phyloP scores from a whole-genome alignment of 176 grass and related monocot genomes.

The Zoysia japonica region DNA sequence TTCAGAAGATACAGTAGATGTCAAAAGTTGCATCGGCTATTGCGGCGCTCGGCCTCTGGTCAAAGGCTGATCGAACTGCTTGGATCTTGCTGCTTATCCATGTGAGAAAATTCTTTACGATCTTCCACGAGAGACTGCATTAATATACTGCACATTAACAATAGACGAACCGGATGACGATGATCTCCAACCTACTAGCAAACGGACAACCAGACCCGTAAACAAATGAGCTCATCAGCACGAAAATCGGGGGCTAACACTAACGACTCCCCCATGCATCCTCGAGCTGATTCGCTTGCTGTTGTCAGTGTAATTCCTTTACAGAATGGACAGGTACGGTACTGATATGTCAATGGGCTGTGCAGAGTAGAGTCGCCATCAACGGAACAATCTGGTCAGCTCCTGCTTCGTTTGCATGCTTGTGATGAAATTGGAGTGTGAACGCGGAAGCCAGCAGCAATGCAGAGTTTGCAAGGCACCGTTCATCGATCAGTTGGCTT shows the following conservation, averaged over 20 bases:
- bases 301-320: not conserved
- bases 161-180: not conserved
- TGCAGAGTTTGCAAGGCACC: slow-evolving; percentile 33
- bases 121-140: not conserved
- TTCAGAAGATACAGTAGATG: no score
- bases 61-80: no score
- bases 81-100: not conserved
- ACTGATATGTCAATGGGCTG: no score
- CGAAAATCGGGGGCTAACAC: not conserved
- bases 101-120: not conserved
- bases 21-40: no score
- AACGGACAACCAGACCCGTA: not conserved
- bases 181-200: not conserved
- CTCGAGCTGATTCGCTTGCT: slow-evolving; percentile 13
- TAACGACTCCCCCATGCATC: not conserved
- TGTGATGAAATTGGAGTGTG: no score
- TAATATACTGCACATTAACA: not conserved
- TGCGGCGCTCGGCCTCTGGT: no score
- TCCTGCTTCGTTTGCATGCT: not conserved
- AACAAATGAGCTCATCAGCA: not conserved
- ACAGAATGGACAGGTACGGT: not conserved
- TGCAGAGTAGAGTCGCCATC: not conserved
- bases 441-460: not conserved
- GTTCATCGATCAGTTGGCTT: slow-evolving; percentile 3
- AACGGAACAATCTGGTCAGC: slow-evolving; percentile 18